Evolutionary conservation across 2,329 filamentous ascomycete genomes (phyloP).

Genomic region (Microsporum canis): DNA sequence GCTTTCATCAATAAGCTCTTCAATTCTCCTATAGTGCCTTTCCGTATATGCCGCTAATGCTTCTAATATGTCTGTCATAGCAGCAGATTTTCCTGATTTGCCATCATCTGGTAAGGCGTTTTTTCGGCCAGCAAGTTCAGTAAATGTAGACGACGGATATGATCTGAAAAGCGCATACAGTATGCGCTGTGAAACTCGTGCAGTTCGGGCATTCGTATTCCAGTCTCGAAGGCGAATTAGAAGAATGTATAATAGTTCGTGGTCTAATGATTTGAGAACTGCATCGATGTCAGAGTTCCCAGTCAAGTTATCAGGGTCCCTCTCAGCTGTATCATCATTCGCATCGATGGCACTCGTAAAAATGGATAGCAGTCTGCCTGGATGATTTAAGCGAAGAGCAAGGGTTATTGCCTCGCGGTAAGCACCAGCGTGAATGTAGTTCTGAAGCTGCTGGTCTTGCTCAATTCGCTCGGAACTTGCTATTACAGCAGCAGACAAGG

Average conservation of each 20-base stretch:
- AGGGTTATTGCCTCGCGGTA: slow-evolving; percentile 90
- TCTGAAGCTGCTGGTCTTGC: slow-evolving; percentile 87
- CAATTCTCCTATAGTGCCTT: slow-evolving; percentile 77
- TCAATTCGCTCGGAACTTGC: slow-evolving; percentile 73
- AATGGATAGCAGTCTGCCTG: slow-evolving; percentile 69
- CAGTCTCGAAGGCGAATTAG: slow-evolving; percentile 79
- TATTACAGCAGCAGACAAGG: slow-evolving; percentile 60
- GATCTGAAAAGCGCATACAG: slow-evolving; percentile 67
- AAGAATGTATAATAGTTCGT: slow-evolving; percentile 75
- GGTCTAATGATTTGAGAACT: slow-evolving; percentile 64
- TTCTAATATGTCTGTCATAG: slow-evolving; percentile 71
- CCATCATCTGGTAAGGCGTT: slow-evolving; percentile 10
- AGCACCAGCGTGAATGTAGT: slow-evolving; percentile 76
- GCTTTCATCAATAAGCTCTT: slow-evolving; percentile 86
- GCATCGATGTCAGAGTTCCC: slow-evolving; percentile 57
- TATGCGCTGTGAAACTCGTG: slow-evolving; percentile 73
- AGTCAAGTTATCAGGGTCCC: slow-evolving; percentile 27
- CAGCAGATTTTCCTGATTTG: slow-evolving; percentile 26
- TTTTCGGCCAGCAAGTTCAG: slow-evolving; percentile 46
- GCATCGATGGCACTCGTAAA: slow-evolving; percentile 66
- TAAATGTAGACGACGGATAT: slow-evolving; percentile 68
- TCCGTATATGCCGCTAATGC: slow-evolving; percentile 87
- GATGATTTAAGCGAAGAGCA: slow-evolving; percentile 87
- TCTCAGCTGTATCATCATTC: slow-evolving; percentile 23
- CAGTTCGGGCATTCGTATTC: slow-evolving; percentile 90